Evolutionary conservation across 345 rosid genomes (phyloP).

Genomic region (Murraya koenigii): DNA sequence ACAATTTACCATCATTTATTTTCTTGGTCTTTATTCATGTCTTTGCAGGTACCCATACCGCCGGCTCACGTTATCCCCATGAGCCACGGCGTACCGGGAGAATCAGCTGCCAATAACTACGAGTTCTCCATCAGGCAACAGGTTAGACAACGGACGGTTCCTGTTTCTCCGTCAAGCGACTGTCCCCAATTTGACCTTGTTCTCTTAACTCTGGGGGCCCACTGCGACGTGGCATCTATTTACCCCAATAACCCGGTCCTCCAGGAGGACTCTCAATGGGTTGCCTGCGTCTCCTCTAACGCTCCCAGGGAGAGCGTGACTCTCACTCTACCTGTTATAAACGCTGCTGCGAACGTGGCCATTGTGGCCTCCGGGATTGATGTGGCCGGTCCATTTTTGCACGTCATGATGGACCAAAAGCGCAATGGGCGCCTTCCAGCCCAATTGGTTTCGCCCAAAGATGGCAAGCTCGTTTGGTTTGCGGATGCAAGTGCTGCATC

Average conservation of each 20-base stretch:
- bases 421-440: conserved; percentile 12
- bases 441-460: conserved; percentile 23
- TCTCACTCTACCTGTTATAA: conserved; percentile 37
- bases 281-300: conserved; percentile 17
- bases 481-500: conserved; percentile 26
- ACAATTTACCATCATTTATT: background rate
- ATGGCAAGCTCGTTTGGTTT: conserved; percentile 41
- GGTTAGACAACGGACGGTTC: conserved; percentile 27
- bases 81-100: conserved; percentile 27
- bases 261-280: conserved; percentile 35
- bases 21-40: too few relatives aligned
- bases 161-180: conserved; percentile 26
- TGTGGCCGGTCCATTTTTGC: conserved; percentile 17
- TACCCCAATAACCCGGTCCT: conserved; percentile 21
- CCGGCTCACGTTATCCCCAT: conserved; percentile 27
- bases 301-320: conserved; percentile 19
- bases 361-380: conserved; percentile 31
- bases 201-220: conserved; percentile 15
- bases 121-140: conserved; percentile 36
- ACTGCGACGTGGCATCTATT: conserved; percentile 29
- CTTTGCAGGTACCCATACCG: conserved; percentile 32
- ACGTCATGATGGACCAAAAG: conserved; percentile 2
- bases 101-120: conserved; percentile 28
- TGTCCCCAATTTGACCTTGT: conserved; percentile 42
- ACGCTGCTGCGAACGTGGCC: conserved; percentile 36